Conservation (phyloP, 1,284 basidiomycete genomes). For the Sanghuangporus weigelae region DNA sequence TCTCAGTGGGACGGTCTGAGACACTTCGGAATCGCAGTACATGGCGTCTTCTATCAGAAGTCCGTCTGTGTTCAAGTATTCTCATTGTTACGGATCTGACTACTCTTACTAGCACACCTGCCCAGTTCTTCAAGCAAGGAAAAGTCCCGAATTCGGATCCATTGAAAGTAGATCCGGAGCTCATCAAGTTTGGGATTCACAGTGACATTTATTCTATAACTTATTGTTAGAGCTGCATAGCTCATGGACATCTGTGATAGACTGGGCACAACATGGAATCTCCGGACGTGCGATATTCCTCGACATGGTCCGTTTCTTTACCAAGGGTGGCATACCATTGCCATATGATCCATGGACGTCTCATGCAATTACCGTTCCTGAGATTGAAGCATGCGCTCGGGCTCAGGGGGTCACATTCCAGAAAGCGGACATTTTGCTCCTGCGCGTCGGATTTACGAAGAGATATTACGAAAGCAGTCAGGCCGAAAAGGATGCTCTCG, state of each 20-base stretch:
- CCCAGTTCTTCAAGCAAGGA: slow-evolving; percentile 40
- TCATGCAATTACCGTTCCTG: slow-evolving; percentile 48
- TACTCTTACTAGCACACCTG: slow-evolving; percentile 36
- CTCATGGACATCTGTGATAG: slow-evolving; percentile 28
- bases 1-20: slow-evolving; percentile 72
- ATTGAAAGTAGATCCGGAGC: slow-evolving; percentile 40
- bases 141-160: slow-evolving; percentile 46
- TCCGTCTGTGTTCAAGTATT: slow-evolving; percentile 24
- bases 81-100: neutral
- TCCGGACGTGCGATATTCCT: slow-evolving; percentile 66
- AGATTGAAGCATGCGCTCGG: slow-evolving; percentile 58
- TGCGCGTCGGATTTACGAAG: slow-evolving; percentile 64
- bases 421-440: slow-evolving; percentile 53
- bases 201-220: slow-evolving; percentile 36
- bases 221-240: neutral
- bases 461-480: slow-evolving; percentile 45
- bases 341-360: slow-evolving; percentile 65
- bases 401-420: slow-evolving; percentile 55
- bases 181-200: slow-evolving; percentile 58
- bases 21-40: slow-evolving; percentile 51
- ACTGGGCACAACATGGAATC: slow-evolving; percentile 72
- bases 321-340: slow-evolving; percentile 35
- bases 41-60: slow-evolving; percentile 64
- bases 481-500: slow-evolving; percentile 43
- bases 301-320: slow-evolving; percentile 55